A percentile compares a stretch with the other conserved stretches of the same genome.
Evolutionary conservation across 768 basidiomycete genomes (phyloP).

Genomic region (Lanmaoa rubissima): DNA sequence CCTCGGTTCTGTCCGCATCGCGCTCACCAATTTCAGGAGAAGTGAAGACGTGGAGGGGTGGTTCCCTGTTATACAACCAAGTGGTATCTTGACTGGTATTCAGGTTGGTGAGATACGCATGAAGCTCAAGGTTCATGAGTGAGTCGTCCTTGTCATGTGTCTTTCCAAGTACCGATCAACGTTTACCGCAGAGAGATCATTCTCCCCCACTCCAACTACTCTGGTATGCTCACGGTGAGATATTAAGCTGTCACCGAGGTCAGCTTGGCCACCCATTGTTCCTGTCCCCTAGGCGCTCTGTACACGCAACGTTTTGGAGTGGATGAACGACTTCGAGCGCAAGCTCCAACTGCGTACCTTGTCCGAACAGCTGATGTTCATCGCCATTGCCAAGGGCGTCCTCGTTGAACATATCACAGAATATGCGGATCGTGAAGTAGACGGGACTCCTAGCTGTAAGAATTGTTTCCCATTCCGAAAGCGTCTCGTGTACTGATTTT

Average conservation of each 20-base stretch:
- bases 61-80: constrained; percentile 69
- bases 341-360: constrained; percentile 65
- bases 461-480: constrained; percentile 1
- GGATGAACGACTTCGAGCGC: constrained; percentile 69
- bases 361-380: constrained; percentile 58
- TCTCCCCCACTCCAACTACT: constrained; percentile 65
- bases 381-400: constrained; percentile 65
- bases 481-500: background rate
- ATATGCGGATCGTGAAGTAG: constrained; percentile 68
- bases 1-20: constrained; percentile 62
- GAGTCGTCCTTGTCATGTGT: constrained; percentile 22
- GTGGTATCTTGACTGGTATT: constrained; percentile 45
- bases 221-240: constrained; percentile 55
- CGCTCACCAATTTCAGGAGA: constrained; percentile 68
- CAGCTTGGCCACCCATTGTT: background rate
- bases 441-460: constrained; percentile 64
- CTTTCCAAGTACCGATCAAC: constrained; percentile 5
- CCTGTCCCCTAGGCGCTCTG: constrained; percentile 29
- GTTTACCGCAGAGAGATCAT: constrained; percentile 63
- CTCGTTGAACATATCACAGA: constrained; percentile 69
- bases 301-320: constrained; percentile 69
- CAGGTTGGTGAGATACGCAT: constrained; percentile 77
- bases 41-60: constrained; percentile 79
- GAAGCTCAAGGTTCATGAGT: constrained; percentile 77
- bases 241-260: background rate